Evolutionary conservation across 2,329 filamentous ascomycete genomes (phyloP).

Genomic region (Sclerotinia sclerotiorum): DNA sequence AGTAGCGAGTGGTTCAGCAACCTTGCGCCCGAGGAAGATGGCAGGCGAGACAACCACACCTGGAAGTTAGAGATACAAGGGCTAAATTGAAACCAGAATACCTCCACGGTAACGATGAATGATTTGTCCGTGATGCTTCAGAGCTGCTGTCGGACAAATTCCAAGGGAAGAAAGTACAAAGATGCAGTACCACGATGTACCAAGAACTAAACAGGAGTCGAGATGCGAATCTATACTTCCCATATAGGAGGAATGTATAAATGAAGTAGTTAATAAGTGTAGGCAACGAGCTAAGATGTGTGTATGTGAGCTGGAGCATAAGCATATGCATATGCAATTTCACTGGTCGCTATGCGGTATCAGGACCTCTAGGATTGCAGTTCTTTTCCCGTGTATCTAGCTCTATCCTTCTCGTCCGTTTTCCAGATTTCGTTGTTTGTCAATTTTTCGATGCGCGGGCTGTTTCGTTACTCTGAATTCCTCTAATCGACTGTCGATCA

Average conservation of each 20-base stretch:
- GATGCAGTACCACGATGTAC: slow-evolving; percentile 12
- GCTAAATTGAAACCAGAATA: slow-evolving; percentile 20
- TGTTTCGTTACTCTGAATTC: slow-evolving; percentile 1
- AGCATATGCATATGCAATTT: slow-evolving; percentile 21
- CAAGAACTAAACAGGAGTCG: slow-evolving; percentile 3
- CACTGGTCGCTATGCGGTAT: slow-evolving; percentile 17
- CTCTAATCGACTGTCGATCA: slow-evolving; percentile 2
- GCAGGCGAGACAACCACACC: slow-evolving; percentile 19
- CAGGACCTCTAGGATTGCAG: slow-evolving; percentile 9
- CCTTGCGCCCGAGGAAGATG: slow-evolving; percentile 23
- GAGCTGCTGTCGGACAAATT: slow-evolving; percentile 6
- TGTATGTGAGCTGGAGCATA: slow-evolving; percentile 14
- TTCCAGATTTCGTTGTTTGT: slow-evolving; percentile 8
- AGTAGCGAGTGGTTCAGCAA: not conserved
- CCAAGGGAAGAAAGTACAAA: not conserved
- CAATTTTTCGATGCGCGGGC: not conserved
- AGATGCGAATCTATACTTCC: slow-evolving; percentile 17
- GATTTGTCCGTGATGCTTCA: slow-evolving; percentile 19
- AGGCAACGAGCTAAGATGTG: slow-evolving; percentile 9
- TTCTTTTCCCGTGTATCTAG: not conserved
- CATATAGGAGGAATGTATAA: not conserved
- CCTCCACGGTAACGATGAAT: not conserved
- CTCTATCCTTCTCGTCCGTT: slow-evolving; percentile 12
- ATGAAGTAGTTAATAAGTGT: slow-evolving; percentile 4
- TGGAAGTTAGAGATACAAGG: slow-evolving; percentile 4